Evolutionary conservation across 306 rosid genomes (phyloP).

Genomic region (Elaeagnus macrophylla): DNA sequence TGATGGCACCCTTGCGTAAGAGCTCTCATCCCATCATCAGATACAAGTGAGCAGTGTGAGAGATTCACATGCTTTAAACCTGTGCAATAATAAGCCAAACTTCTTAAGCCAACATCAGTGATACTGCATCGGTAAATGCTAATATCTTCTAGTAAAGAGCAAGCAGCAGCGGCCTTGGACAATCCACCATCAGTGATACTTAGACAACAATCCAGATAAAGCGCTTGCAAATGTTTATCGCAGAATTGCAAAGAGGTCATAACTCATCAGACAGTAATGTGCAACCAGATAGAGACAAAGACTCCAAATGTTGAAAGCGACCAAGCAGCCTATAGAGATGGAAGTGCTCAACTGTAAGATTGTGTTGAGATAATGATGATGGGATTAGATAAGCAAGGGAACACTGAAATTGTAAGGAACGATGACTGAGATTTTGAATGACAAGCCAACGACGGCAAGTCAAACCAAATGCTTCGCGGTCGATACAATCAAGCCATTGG

Average conservation of each 20-base stretch:
- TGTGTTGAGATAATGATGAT: slow-evolving; percentile 20
- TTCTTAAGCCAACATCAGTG: slow-evolving; percentile 42
- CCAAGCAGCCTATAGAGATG: slow-evolving; percentile 38
- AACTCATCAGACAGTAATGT: slow-evolving; percentile 34
- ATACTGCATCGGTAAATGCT: slow-evolving; percentile 46
- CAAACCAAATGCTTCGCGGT: slow-evolving; percentile 56
- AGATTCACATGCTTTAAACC: slow-evolving; percentile 40
- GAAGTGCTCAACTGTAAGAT: slow-evolving; percentile 19
- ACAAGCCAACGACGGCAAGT: slow-evolving; percentile 49
- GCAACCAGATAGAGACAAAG: slow-evolving; percentile 53
- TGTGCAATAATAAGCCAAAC: slow-evolving; percentile 32
- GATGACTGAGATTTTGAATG: slow-evolving; percentile 40
- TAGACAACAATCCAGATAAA: slow-evolving; percentile 43
- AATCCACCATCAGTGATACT: slow-evolving; percentile 46
- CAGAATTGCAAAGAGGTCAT: slow-evolving; percentile 30
- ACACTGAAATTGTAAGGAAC: slow-evolving; percentile 41
- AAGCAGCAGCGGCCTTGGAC: slow-evolving; percentile 35
- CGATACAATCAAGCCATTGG: slow-evolving; percentile 34
- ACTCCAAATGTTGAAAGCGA: slow-evolving; percentile 51
- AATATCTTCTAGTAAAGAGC: slow-evolving; percentile 31
- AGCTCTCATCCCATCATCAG: slow-evolving; percentile 42
- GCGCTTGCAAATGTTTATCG: slow-evolving; percentile 42
- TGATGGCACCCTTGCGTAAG: slow-evolving; percentile 30
- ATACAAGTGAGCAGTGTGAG: slow-evolving; percentile 36
- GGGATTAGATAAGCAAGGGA: slow-evolving; percentile 29